These are phyloP conservation scores for Saturnispora gosingensis DNA, from an alignment of 805 yeast species.

Conservation along the genomic window DNA sequence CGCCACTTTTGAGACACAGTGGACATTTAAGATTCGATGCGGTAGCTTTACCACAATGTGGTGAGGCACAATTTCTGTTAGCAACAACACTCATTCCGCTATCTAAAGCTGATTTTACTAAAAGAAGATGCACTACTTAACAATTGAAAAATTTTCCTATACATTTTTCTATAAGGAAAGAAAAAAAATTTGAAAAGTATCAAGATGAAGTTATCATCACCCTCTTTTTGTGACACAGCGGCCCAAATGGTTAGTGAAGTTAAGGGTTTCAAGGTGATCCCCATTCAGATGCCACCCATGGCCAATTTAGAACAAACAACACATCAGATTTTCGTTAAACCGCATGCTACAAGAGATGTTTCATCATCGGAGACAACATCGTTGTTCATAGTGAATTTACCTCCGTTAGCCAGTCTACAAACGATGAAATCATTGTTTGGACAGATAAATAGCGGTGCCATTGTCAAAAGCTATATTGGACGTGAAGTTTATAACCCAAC, in stretches of 20 bases:
- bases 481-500: constrained; percentile 28
- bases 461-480: constrained; percentile 36
- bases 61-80: constrained; percentile 48
- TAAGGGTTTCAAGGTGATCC: constrained; percentile 48
- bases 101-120: constrained; percentile 76
- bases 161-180: neutral
- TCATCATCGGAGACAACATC: constrained; percentile 38
- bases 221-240: neutral
- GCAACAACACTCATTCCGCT: constrained; percentile 26
- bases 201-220: neutral
- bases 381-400: constrained; percentile 71
- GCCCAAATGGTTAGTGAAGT: constrained; percentile 24
- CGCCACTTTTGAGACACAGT: constrained; percentile 68
- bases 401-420: constrained; percentile 47
- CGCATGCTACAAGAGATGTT: constrained; percentile 40
- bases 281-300: constrained; percentile 33
- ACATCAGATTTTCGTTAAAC: constrained; percentile 60
- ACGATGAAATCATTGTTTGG: constrained; percentile 49
- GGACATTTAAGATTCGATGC: constrained; percentile 80
- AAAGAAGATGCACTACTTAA: constrained; percentile 78
- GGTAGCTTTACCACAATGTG: constrained; percentile 80
- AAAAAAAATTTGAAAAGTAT: neutral
- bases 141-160: neutral
- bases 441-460: constrained; percentile 53
- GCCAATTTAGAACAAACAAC: constrained; percentile 12